A percentile compares a stretch with the other conserved stretches of the same genome.
These are phyloP conservation scores for Vaccinium darrowii DNA, from an alignment of 148 eudicot species.

Conservation along the genomic window DNA sequence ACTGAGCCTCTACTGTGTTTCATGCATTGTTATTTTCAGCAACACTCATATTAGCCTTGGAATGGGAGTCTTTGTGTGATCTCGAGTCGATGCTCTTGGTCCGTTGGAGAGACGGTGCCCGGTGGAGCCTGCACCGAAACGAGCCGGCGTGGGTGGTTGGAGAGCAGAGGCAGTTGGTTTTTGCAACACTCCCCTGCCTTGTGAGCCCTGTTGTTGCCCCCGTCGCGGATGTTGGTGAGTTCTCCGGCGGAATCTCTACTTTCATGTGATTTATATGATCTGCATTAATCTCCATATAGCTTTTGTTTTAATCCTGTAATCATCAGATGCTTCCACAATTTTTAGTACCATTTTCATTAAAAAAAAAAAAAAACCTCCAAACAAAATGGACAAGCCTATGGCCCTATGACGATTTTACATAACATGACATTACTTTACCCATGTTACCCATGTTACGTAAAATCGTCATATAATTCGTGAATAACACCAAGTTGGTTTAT, in stretches of 20 bases:
- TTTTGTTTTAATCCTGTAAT: neutral
- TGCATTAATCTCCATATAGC: neutral
- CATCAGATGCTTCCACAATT: neutral
- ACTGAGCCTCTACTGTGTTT: neutral
- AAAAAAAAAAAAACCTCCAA: neutral
- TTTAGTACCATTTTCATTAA: neutral
- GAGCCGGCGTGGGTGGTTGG: conserved; percentile 54
- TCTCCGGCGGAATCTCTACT: neutral
- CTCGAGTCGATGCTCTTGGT: conserved; percentile 26
- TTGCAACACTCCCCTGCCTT: conserved; percentile 23
- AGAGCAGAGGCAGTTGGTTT: conserved; percentile 39
- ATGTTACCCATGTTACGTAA: neutral
- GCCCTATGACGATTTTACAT: neutral
- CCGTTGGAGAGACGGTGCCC: conserved; percentile 24
- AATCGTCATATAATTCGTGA: neutral
- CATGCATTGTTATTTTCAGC: neutral
- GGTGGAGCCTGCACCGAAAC: conserved; percentile 51
- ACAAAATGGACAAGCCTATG: neutral
- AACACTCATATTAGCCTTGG: conserved; percentile 1
- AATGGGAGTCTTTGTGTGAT: conserved; percentile 14
- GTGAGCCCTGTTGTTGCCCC: conserved; percentile 28
- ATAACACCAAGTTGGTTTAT: neutral
- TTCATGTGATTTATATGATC: neutral
- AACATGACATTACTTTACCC: neutral
- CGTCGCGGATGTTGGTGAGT: neutral